These are phyloP conservation scores for Oryza coarctata DNA, from an alignment of 176 grass and related monocot species.

Conservation along the genomic window DNA sequence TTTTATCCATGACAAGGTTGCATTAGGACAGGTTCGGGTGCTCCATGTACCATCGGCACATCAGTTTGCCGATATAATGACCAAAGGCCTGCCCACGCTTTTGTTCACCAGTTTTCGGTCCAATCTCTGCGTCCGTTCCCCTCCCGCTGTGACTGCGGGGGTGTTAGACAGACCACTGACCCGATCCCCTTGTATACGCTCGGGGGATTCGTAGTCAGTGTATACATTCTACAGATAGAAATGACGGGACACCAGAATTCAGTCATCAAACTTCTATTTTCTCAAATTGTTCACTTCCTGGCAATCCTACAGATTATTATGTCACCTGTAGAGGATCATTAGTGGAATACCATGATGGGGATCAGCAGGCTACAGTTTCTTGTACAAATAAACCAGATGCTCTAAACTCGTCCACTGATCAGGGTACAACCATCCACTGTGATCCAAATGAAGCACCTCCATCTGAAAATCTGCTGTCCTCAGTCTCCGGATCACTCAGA, in stretches of 20 bases:
- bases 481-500: slow-evolving; percentile 35
- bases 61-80: too few relatives aligned
- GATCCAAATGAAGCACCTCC: slow-evolving; percentile 23
- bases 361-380: background rate
- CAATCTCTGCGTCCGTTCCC: too few relatives aligned
- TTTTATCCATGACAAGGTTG: too few relatives aligned
- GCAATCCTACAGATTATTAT: slow-evolving; percentile 24
- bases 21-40: too few relatives aligned
- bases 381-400: background rate
- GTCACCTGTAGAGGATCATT: slow-evolving; percentile 7
- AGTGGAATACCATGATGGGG: background rate
- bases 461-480: slow-evolving; percentile 18
- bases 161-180: too few relatives aligned
- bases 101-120: too few relatives aligned
- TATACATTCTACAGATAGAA: too few relatives aligned
- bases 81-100: too few relatives aligned
- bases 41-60: too few relatives aligned
- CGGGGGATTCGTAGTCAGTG: too few relatives aligned
- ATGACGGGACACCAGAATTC: background rate
- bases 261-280: background rate
- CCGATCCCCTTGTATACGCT: too few relatives aligned
- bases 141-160: too few relatives aligned
- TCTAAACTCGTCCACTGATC: background rate
- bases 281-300: slow-evolving; percentile 22
- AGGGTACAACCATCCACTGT: background rate